phyloP scores from a whole-genome alignment of 768 basidiomycete species.

The Chiua virens region DNA sequence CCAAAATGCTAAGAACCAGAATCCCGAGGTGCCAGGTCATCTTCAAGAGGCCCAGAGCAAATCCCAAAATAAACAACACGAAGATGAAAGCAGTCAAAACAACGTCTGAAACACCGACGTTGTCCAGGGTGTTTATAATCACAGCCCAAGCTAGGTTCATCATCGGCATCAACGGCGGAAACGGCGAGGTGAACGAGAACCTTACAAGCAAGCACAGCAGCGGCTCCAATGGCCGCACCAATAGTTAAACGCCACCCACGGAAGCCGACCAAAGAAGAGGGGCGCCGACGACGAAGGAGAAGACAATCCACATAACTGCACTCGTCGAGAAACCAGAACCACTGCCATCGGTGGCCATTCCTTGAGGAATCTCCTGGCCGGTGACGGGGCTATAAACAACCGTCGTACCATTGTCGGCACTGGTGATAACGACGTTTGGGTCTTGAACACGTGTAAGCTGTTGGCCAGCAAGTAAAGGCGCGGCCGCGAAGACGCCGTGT shows the following conservation, averaged over 20 bases:
- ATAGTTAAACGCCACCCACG: constrained; percentile 57
- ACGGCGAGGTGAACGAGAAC: not conserved
- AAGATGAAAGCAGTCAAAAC: constrained; percentile 50
- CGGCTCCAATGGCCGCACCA: constrained; percentile 53
- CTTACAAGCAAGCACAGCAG: constrained; percentile 47
- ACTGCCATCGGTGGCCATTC: constrained; percentile 56
- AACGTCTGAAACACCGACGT: constrained; percentile 51
- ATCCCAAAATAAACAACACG: constrained; percentile 49
- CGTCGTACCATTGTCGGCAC: constrained; percentile 34
- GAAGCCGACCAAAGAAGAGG: constrained; percentile 59
- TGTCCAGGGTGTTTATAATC: constrained; percentile 53
- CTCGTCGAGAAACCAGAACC: constrained; percentile 48
- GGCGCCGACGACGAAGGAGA: constrained; percentile 49
- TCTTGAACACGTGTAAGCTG: constrained; percentile 26
- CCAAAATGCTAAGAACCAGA: constrained; percentile 45
- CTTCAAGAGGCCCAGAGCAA: constrained; percentile 53
- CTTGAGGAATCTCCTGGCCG: constrained; percentile 48
- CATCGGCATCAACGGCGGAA: not conserved
- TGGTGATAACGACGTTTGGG: constrained; percentile 30
- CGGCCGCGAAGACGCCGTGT: constrained; percentile 8
- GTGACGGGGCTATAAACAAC: constrained; percentile 47
- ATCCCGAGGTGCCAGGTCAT: constrained; percentile 50
- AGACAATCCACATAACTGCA: constrained; percentile 59
- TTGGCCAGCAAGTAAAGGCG: constrained; percentile 4
- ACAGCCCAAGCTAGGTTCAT: constrained; percentile 56